These are phyloP conservation scores for Curvularia lunata DNA, from an alignment of 2,329 filamentous ascomycete genomes.

Conservation along the genomic window DNA sequence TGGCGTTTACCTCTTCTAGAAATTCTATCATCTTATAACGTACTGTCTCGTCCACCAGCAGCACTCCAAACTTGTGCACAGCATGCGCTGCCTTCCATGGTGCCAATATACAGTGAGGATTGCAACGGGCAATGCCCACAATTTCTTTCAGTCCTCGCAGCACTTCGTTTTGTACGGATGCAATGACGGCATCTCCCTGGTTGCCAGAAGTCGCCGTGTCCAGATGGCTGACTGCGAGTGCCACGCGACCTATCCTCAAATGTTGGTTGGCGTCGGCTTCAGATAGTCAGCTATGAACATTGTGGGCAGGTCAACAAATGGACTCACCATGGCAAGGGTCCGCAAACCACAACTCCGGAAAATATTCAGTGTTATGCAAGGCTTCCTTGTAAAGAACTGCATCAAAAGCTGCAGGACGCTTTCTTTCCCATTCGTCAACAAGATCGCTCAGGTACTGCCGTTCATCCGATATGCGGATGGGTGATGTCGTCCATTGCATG, in stretches of 20 bases:
- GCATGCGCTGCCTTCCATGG: slow-evolving; percentile 21
- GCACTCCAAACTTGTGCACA: slow-evolving; percentile 22
- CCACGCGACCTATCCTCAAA: slow-evolving; percentile 23
- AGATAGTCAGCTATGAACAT: slow-evolving; percentile 1
- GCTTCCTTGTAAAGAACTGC: slow-evolving; percentile 22
- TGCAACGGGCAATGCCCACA: slow-evolving; percentile 26
- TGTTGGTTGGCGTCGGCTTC: slow-evolving; percentile 28
- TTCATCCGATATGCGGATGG: slow-evolving; percentile 7
- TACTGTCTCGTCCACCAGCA: slow-evolving; percentile 15
- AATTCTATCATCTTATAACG: slow-evolving; percentile 26
- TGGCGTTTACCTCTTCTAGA: slow-evolving; percentile 24
- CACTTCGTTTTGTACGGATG: slow-evolving; percentile 7
- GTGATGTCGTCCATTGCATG: slow-evolving; percentile 21
- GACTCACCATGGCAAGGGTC: slow-evolving; percentile 26
- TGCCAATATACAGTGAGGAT: slow-evolving; percentile 17
- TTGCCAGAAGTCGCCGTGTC: background rate
- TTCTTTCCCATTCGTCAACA: slow-evolving; percentile 29
- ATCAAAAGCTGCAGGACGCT: slow-evolving; percentile 23
- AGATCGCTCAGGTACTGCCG: slow-evolving; percentile 19
- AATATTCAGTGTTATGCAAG: slow-evolving; percentile 1
- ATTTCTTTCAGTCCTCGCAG: slow-evolving; percentile 21
- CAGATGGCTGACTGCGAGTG: slow-evolving; percentile 16
- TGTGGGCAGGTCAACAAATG: background rate
- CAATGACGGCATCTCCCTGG: background rate
- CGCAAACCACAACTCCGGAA: slow-evolving; percentile 27